A percentile compares a stretch with the other conserved stretches of the same genome.
These are phyloP conservation scores for Orychophragmus violaceus DNA, from an alignment of 345 rosid species.

Conservation along the genomic window DNA sequence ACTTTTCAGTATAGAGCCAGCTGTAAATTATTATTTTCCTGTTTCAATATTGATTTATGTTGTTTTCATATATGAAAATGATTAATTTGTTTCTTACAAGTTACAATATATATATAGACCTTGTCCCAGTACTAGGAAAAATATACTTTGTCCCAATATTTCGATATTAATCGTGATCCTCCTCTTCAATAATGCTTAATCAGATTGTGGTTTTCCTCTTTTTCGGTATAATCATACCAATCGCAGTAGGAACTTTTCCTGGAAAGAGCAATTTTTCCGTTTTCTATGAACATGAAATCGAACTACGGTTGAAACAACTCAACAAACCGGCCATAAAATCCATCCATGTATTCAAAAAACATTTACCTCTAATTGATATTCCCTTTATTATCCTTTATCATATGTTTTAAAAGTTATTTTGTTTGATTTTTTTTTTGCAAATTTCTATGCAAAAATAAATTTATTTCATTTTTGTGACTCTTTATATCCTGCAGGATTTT, in stretches of 20 bases:
- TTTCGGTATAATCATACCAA: not conserved
- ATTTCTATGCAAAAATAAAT: not conserved
- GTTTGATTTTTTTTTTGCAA: not conserved
- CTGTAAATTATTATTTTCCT: conserved; percentile 8
- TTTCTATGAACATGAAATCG: conserved; percentile 25
- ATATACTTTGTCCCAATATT: no score
- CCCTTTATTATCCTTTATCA: not conserved
- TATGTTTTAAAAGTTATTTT: not conserved
- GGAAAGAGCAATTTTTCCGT: not conserved
- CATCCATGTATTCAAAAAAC: conserved; percentile 36
- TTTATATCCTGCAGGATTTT: not conserved
- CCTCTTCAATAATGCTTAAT: not conserved
- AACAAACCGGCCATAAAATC: conserved; percentile 58
- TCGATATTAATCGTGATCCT: not conserved
- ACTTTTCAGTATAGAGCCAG: not conserved
- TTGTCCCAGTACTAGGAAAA: no score
- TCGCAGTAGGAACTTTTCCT: not conserved
- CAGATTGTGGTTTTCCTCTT: not conserved
- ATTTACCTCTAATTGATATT: not conserved
- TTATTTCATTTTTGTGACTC: not conserved
- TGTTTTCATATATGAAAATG: conserved; percentile 23
- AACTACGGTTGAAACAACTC: conserved; percentile 44
- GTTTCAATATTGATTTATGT: conserved; percentile 37
- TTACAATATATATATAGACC: not conserved
- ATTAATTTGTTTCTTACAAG: not conserved